Evolutionary conservation across 1,139 yeast species (phyloP), one percentile per base, ranked within the genome.

Genomic region (Saccharomycopsis hybrid): DNA sequence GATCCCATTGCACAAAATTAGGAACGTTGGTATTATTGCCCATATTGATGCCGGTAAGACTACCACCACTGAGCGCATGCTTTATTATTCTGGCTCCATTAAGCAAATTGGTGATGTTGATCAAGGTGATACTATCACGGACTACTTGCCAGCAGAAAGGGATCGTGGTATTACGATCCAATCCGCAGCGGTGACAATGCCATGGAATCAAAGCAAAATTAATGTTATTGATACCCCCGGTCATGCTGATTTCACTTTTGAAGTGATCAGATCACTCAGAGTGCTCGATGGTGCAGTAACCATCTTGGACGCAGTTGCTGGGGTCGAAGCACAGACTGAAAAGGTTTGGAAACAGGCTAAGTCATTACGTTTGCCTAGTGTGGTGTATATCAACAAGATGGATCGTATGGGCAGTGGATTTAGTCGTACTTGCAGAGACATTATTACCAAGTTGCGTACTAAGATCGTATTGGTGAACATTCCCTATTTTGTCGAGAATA

Each of bases 201-300:
- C 88, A 37, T 92, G 98, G 97, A 81, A 82, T 54, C 66, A 69
- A 18, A 78, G 80, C 59, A 79, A 79, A 57, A 81, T 94, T 60
- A 92, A 92, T 62, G 73, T 92, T 49, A 88, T 92, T 28, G 99
- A 92, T 63, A 90, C 99, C 0, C 99, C 99, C 1, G 99, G 99
- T 0, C 99, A 92, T 66, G 97, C 97, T 0, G 99, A 92, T 65
- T 92, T 92, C 63, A 86, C 95, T 0, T 92, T 90, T 64, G 99
- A 92, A 65, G 98, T 94, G 4, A 86, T 81, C 2, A 70, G 97
- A 52, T 83, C 97, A 0, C 74, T 92, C 54, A 74, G 96, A 55
- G 97, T 92, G 1, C 70, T 92, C 18, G 98, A 92, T 66, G 97
- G 97, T 1, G 95, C 90, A 0, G 95, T 92, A 3, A 85, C 96